These are phyloP conservation scores for Phytophthora brassicae DNA, from an alignment of 352 stramenopile genomes.

Conservation along the genomic window DNA sequence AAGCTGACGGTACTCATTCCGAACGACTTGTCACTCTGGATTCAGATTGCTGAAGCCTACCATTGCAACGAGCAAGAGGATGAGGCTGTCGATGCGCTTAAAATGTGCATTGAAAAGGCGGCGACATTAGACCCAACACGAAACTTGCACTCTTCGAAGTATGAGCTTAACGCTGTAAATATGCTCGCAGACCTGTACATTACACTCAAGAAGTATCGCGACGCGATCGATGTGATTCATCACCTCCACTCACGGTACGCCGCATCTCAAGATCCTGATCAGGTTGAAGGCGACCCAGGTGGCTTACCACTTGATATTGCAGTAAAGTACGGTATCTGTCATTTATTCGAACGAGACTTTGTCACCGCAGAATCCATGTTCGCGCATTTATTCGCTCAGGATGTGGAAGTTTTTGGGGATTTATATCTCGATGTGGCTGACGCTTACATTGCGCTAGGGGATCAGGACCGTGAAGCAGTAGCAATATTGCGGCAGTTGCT, in stretches of 20 bases:
- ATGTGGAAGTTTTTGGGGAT: conserved; percentile 84
- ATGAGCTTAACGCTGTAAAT: conserved; percentile 87
- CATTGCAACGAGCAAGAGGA: conserved; percentile 88
- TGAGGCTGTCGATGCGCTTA: conserved; percentile 79
- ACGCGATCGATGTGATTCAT: conserved; percentile 81
- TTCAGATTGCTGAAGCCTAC: conserved; percentile 86
- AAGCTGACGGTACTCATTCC: conserved; percentile 74
- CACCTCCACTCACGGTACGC: conserved; percentile 71
- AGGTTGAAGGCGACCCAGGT: conserved; percentile 65
- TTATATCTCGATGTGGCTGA: conserved; percentile 85
- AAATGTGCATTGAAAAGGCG: conserved; percentile 84
- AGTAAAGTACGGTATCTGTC: conserved; percentile 87
- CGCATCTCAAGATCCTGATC: conserved; percentile 51
- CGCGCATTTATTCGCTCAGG: conserved; percentile 78
- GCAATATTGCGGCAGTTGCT: conserved; percentile 73
- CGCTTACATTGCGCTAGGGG: conserved; percentile 71
- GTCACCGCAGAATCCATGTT: conserved; percentile 81
- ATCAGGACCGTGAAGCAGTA: conserved; percentile 65
- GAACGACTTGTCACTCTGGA: conserved; percentile 81
- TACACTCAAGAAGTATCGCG: conserved; percentile 80
- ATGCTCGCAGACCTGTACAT: conserved; percentile 89
- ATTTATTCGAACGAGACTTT: conserved; percentile 77
- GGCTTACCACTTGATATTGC: conserved; percentile 83
- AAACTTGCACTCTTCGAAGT: conserved; percentile 70
- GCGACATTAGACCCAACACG: conserved; percentile 54